Evolutionary conservation across 441 rosid species (phyloP), one percentile per base, ranked within the genome.

Genomic region (Rhodomyrtus psidioides): DNA sequence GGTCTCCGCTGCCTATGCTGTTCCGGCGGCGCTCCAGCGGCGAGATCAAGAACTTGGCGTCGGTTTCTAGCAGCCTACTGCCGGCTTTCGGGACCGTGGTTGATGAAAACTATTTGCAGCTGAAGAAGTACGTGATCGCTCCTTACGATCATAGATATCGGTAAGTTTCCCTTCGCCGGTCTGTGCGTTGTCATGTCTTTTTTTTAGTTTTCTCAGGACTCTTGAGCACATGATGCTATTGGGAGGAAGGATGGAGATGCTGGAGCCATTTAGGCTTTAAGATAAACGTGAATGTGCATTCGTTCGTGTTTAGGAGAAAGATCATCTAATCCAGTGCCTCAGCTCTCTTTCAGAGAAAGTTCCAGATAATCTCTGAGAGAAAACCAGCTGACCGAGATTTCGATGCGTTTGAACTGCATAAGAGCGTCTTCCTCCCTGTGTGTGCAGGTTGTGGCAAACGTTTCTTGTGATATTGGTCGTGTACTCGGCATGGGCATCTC

Each of bases 401-500:
- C 53, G 17, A 34, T 82, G 16, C 26, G 21, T 82, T n/a, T 6
- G 28, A 58, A 6, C 28, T 42, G 27, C 12, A 23, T 84, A 59
- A 24, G 12, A 58, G 34, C 15, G 4, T 21, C 23, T 12, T 34
- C 56, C 30, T 83, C 6, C 24, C 30, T 0, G 46, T 42, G 3
- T n/a, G 53, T 79, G 90, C 88, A 95, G 99, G 86, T 88, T 87
- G 91, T 96, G 99, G 99, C 96, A 96, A 84, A 89, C 97, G 16
- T 93, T 91, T 83, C 90, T 97, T 51, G 98, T 96, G 87, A 87
- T 87, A 19, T 84, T 97, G 87, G 98, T 96, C 84, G 88, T 92
- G 3, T 96, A 97, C 92, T 94, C 98, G 1, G 96, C 98, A 26
- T 97, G 98, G 99, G 95, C 94, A 75, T 93, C 98, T n/a, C 89